Percentiles rank a stretch among this genome's conserved stretches.
Evolutionary conservation across 2,329 filamentous ascomycete species (phyloP).

Genomic region (Aquanectria penicillioides): DNA sequence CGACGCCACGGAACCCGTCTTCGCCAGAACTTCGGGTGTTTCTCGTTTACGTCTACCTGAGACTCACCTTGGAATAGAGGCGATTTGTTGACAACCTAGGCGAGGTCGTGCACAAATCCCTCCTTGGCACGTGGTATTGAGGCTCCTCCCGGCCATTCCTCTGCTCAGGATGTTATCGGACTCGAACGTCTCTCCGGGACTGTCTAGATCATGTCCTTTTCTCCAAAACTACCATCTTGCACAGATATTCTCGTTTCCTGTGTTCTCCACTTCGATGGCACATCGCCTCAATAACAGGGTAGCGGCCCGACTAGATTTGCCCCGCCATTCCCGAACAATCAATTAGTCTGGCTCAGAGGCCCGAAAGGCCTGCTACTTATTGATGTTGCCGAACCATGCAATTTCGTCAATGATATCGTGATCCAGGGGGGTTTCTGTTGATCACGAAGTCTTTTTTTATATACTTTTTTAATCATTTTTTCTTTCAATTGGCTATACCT

Average conservation of each 20-base stretch:
- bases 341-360: slow-evolving; percentile 29
- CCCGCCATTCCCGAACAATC: slow-evolving; percentile 7
- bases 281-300: slow-evolving; percentile 2
- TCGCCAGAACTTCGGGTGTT: slow-evolving; percentile 44
- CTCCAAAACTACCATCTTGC: slow-evolving; percentile 10
- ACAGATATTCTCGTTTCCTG: background rate
- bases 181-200: background rate
- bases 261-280: slow-evolving; percentile 7
- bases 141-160: background rate
- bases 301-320: slow-evolving; percentile 16
- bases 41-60: background rate
- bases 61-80: background rate
- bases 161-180: background rate
- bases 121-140: background rate
- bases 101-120: slow-evolving; percentile 4
- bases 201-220: background rate
- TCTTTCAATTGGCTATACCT: background rate
- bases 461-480: background rate
- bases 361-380: slow-evolving; percentile 27
- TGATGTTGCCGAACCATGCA: background rate
- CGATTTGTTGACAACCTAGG: background rate
- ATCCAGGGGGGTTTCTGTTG: background rate
- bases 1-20: slow-evolving; percentile 42
- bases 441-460: background rate
- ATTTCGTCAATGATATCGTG: background rate